A percentile compares a stretch with the other conserved stretches of the same genome.
Evolutionary conservation across 2,329 filamentous ascomycete species (phyloP).

Genomic region (Penicillium verrucosum): DNA sequence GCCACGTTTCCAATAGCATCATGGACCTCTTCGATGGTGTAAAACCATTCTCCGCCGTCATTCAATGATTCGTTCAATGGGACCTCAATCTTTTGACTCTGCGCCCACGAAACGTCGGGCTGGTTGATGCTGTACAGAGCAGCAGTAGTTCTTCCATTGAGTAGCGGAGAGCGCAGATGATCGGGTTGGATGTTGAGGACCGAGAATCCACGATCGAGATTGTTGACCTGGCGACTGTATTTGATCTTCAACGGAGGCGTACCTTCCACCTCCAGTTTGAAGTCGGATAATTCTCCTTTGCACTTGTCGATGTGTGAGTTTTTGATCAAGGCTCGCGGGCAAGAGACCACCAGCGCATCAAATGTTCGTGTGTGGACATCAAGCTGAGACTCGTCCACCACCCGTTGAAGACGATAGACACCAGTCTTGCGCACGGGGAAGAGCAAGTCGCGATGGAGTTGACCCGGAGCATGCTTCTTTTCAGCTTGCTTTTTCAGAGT

Average conservation of each 20-base stretch:
- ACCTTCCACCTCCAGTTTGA: slow-evolving; percentile 78
- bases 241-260: slow-evolving; percentile 89
- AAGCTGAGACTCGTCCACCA: slow-evolving; percentile 89
- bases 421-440: slow-evolving; percentile 81
- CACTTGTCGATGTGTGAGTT: slow-evolving; percentile 67
- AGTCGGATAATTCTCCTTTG: slow-evolving; percentile 79
- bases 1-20: slow-evolving; percentile 87
- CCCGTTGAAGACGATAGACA: slow-evolving; percentile 77
- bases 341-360: slow-evolving; percentile 80
- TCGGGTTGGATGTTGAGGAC: slow-evolving; percentile 94
- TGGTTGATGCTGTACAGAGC: slow-evolving; percentile 55
- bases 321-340: slow-evolving; percentile 74
- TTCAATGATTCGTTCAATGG: slow-evolving; percentile 87
- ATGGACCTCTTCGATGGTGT: slow-evolving; percentile 85
- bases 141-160: slow-evolving; percentile 58
- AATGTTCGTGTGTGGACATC: slow-evolving; percentile 75
- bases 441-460: slow-evolving; percentile 62
- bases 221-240: slow-evolving; percentile 85
- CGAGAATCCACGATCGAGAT: slow-evolving; percentile 76
- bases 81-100: slow-evolving; percentile 69
- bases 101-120: slow-evolving; percentile 70
- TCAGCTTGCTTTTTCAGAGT: slow-evolving; percentile 68
- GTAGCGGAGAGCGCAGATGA: slow-evolving; percentile 72
- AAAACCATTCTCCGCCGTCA: slow-evolving; percentile 76
- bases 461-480: slow-evolving; percentile 52